Conservation (phyloP, 2,329 filamentous ascomycete species). For the Colletotrichum sansevieriae region DNA sequence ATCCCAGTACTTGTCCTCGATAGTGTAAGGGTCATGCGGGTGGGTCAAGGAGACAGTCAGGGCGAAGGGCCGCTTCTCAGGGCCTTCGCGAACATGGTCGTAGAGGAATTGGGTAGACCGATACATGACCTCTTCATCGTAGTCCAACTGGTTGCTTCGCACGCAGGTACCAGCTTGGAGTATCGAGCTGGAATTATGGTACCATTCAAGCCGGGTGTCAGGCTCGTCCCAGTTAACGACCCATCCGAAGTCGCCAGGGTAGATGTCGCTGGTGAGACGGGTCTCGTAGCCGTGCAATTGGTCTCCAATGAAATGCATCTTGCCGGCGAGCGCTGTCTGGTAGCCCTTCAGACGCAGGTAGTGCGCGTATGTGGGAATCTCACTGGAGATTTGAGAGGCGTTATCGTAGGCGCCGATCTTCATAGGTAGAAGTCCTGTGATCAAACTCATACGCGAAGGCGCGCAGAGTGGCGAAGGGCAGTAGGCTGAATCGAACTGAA, state of each 20-base stretch:
- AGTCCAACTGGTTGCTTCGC: slow-evolving; percentile 94
- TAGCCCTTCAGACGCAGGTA: slow-evolving; percentile 89
- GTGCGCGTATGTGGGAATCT: slow-evolving; percentile 92
- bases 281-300: slow-evolving; percentile 95
- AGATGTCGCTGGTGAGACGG: slow-evolving; percentile 93
- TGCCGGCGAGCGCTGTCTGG: slow-evolving; percentile 90
- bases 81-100: slow-evolving; percentile 87
- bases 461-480: slow-evolving; percentile 94
- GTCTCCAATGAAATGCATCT: slow-evolving; percentile 98
- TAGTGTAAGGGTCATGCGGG: slow-evolving; percentile 95
- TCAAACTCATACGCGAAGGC: slow-evolving; percentile 93
- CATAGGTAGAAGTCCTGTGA: slow-evolving; percentile 90
- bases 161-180: slow-evolving; percentile 90
- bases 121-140: slow-evolving; percentile 96
- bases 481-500: slow-evolving; percentile 94
- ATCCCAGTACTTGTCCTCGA: slow-evolving; percentile 94
- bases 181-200: slow-evolving; percentile 95
- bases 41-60: slow-evolving; percentile 94
- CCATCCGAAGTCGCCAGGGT: slow-evolving; percentile 95
- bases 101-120: slow-evolving; percentile 91
- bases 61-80: slow-evolving; percentile 81
- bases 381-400: slow-evolving; percentile 84
- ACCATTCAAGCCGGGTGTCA: slow-evolving; percentile 89
- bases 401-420: slow-evolving; percentile 95
- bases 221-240: slow-evolving; percentile 96